Conservation (phyloP, 345 rosid species). For the Reutealis trisperma region DNA sequence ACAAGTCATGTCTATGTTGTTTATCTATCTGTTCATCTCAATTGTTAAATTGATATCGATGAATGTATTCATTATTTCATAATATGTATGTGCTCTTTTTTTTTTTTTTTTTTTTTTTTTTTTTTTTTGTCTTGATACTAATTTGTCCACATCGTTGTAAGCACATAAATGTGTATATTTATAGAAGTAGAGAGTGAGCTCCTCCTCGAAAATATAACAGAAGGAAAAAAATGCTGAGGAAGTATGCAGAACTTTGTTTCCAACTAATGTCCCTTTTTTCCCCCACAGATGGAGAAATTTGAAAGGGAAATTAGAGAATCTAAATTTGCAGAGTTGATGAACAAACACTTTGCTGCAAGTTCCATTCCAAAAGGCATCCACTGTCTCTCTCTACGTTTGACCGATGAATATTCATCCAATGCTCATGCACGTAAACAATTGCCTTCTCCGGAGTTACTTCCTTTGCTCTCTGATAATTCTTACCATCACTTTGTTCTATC, state of each 20-base stretch:
- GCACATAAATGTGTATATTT: neutral
- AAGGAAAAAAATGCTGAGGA: neutral
- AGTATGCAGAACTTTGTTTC: neutral
- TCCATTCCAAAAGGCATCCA: constrained; percentile 97
- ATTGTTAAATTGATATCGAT: too few relatives aligned
- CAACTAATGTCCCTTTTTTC: constrained; percentile 17
- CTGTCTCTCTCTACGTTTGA: constrained; percentile 90
- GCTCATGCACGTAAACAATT: constrained; percentile 97
- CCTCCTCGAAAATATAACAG: neutral
- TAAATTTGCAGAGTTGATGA: constrained; percentile 90
- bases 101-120: neutral
- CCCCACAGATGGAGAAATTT: constrained; percentile 80
- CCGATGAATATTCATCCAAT: constrained; percentile 98
- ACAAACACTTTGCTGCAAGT: constrained; percentile 99
- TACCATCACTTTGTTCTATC: constrained; percentile 83
- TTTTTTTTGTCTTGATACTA: neutral
- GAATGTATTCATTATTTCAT: too few relatives aligned
- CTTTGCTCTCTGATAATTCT: constrained; percentile 86
- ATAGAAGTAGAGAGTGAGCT: neutral
- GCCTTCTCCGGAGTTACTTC: constrained; percentile 99
- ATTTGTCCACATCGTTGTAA: neutral
- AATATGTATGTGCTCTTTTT: neutral
- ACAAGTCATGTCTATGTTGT: neutral
- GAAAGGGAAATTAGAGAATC: constrained; percentile 91
- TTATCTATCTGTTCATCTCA: neutral